These are phyloP conservation scores for Gloeophyllum trabeum DNA, from an alignment of 768 basidiomycete species.

Conservation along the genomic window DNA sequence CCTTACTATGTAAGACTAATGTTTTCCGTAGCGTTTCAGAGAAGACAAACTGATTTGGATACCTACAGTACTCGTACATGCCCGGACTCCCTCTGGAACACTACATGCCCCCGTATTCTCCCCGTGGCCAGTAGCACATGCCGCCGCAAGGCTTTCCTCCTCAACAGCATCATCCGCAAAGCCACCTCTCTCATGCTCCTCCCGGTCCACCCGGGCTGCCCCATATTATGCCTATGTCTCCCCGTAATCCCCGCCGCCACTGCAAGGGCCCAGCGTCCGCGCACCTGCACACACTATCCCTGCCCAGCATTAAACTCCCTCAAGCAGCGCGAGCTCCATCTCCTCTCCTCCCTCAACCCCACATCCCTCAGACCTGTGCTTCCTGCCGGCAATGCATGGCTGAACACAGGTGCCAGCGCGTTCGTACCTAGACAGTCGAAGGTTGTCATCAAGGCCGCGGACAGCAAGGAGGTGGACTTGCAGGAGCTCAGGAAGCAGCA, in stretches of 20 bases:
- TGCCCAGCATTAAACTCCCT: constrained; percentile 32
- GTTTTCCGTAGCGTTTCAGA: constrained; percentile 5
- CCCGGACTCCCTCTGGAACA: constrained; percentile 28
- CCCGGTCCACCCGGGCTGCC: constrained; percentile 32
- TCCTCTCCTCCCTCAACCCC: constrained; percentile 65
- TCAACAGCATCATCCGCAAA: constrained; percentile 23
- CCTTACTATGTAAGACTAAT: constrained; percentile 41
- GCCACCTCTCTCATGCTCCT: constrained; percentile 38
- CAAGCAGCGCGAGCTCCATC: constrained; percentile 36
- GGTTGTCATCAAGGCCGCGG: constrained; percentile 49
- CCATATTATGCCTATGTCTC: constrained; percentile 54
- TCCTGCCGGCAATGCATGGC: constrained; percentile 20
- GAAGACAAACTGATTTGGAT: not conserved
- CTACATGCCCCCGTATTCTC: constrained; percentile 30
- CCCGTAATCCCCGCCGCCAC: constrained; percentile 44
- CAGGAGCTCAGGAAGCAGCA: constrained; percentile 40
- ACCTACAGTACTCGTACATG: constrained; percentile 27
- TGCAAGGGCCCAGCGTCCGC: constrained; percentile 59
- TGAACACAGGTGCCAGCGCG: constrained; percentile 52
- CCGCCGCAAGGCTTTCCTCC: constrained; percentile 13
- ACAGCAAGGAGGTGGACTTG: constrained; percentile 56
- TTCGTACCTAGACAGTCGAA: constrained; percentile 50
- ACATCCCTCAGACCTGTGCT: constrained; percentile 29
- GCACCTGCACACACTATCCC: constrained; percentile 42
- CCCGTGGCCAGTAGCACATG: constrained; percentile 16